Base-by-base conservation (phyloP, 2,329 filamentous ascomycete species). In the Alternaria rosae region DNA sequence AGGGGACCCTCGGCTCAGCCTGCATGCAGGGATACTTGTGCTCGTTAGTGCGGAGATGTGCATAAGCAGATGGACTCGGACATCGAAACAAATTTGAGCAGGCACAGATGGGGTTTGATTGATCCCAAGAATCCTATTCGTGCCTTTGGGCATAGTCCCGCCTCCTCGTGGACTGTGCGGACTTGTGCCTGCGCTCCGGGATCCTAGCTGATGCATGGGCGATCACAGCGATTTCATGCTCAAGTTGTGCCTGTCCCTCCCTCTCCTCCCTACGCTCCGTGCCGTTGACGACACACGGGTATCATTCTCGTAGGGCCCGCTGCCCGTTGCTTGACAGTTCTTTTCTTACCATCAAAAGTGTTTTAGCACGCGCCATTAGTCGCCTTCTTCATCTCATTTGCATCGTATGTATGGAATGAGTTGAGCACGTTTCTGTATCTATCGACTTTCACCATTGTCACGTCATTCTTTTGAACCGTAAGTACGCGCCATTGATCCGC, bases 221-320 rank as follows among this genome's bases (percentile, higher is more conserved):
- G 73, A 76, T 76, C 74, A 51, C 47, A 70, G 66, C 70, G 38
- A 71, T 64, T 72, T 70, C 72, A 75, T 76, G 71, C 67, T 70
- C 70, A 72, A 65, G 59, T 66, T 64, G 62, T 70, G 67, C 64
- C 62, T 69, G 51, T 68, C 64, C 68, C 70, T 65, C 54, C 23
- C n/a, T 54, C 54, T 67, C 65, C 67, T 73, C 66, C 64, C 64
- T 67, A 70, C 70, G 70, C 70, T 66, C 64, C 68, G 65, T 68
- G 70, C 73, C 64, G 58, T 71, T 59, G 70, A 70, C 65, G 69
- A 73, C 69, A 67, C 69, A 67, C 63, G 65, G 64, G 63, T 61
- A 53, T 57, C 61, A 57, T 56, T 70, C 62, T 64, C 64, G 54
- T 65, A 62, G 59, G 59, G 54, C 54, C 44, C 64, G 43, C 52